Evolutionary conservation across 257 asterid genomes (phyloP).

Genomic region (Gentiana macrophylla): DNA sequence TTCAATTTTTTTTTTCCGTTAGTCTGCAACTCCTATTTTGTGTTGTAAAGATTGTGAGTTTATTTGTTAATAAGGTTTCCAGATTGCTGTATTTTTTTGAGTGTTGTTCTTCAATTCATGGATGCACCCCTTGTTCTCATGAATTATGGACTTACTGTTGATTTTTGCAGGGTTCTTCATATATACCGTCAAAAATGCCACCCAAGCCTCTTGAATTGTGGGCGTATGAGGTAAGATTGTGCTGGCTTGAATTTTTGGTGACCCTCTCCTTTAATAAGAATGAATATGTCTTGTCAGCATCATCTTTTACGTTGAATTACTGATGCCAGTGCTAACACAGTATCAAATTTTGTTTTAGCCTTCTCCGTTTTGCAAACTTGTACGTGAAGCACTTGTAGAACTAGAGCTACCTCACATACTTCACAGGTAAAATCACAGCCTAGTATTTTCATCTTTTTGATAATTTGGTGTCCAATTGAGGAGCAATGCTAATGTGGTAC

Average conservation of each 20-base stretch:
- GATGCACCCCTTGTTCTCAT: background rate
- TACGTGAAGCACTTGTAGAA: slow-evolving; percentile 82
- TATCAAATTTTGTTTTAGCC: slow-evolving; percentile 34
- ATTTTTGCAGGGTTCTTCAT: slow-evolving; percentile 50
- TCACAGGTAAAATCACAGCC: slow-evolving; percentile 43
- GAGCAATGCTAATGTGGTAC: too few species aligned
- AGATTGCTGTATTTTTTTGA: background rate
- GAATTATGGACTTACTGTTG: background rate
- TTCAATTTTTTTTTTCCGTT: background rate
- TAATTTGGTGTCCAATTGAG: too few species aligned
- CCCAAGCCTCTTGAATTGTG: slow-evolving; percentile 80
- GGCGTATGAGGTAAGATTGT: slow-evolving; percentile 76
- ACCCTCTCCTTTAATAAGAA: too few species aligned
- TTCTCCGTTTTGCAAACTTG: slow-evolving; percentile 92
- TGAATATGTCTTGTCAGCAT: too few species aligned
- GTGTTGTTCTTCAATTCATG: background rate
- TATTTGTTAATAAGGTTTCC: background rate
- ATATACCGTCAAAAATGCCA: slow-evolving; percentile 70
- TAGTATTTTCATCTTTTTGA: too few species aligned
- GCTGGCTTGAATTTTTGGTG: too few species aligned
- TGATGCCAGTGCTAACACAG: background rate
- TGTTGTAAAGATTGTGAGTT: background rate
- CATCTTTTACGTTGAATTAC: too few species aligned
- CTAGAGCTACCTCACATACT: slow-evolving; percentile 88
- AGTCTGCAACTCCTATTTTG: background rate